Conservation (phyloP, 495 filamentous ascomycete genomes). For the Immersiella caudata region DNA sequence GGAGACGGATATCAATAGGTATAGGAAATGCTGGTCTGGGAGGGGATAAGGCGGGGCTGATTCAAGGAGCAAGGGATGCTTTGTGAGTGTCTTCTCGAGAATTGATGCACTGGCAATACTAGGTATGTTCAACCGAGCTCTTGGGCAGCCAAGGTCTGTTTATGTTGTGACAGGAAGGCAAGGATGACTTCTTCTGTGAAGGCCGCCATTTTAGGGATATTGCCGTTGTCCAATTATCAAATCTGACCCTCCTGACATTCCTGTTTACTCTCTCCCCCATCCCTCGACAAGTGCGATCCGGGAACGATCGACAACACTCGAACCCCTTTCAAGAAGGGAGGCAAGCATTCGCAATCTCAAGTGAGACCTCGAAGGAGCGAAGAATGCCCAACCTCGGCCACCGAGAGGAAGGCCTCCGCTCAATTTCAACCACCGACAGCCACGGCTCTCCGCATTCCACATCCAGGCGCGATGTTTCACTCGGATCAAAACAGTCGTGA, state of each 20-base stretch:
- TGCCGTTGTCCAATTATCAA: not conserved
- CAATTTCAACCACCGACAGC: conserved; percentile 1
- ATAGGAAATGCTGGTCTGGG: not conserved
- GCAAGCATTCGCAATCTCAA: conserved; percentile 17
- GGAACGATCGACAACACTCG: not conserved
- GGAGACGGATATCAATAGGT: not conserved
- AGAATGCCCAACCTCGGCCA: conserved; percentile 5
- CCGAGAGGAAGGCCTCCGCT: conserved; percentile 10
- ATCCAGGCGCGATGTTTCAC: not conserved
- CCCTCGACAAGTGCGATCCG: conserved; percentile 3
- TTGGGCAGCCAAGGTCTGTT: too few species aligned
- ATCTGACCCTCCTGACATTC: not conserved
- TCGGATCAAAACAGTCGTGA: not conserved
- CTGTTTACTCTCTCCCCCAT: not conserved
- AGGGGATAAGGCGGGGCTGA: not conserved
- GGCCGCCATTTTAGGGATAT: not conserved
- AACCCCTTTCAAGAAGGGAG: conserved; percentile 5
- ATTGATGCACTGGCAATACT: not conserved
- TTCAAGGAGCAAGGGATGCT: not conserved
- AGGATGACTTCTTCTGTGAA: not conserved
- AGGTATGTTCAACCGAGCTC: not conserved
- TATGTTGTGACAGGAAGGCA: too few species aligned
- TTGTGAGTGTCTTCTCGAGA: not conserved
- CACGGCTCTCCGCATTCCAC: conserved; percentile 13
- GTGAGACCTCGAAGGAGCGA: conserved; percentile 10